Conservation (phyloP, 768 basidiomycete genomes). For the Lactarius pseudohatsudake region DNA sequence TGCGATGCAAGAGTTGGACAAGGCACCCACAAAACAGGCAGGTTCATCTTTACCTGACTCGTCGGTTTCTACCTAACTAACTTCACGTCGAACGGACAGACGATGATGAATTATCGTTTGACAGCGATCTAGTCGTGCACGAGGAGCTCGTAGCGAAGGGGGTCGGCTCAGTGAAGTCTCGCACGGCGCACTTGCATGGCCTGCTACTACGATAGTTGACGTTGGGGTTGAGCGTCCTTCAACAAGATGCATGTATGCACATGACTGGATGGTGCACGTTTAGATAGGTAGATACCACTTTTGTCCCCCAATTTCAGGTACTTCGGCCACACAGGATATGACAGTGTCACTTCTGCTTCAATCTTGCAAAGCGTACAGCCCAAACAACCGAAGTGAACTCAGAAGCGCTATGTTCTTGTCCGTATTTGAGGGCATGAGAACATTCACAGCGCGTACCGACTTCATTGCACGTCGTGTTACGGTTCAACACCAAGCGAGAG, state of each 20-base stretch:
- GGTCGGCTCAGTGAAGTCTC: slow-evolving; percentile 15
- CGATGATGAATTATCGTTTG: slow-evolving; percentile 13
- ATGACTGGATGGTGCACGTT: background rate
- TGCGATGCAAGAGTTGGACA: background rate
- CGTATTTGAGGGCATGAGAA: background rate
- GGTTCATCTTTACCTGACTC: background rate
- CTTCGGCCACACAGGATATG: background rate
- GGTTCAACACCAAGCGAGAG: background rate
- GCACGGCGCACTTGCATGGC: slow-evolving; percentile 17
- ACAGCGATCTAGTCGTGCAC: slow-evolving; percentile 9
- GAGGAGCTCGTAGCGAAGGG: slow-evolving; percentile 15
- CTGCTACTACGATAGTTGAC: slow-evolving; percentile 12
- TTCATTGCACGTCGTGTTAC: background rate
- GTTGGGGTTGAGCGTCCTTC: background rate
- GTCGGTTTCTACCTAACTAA: background rate
- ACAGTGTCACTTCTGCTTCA: background rate
- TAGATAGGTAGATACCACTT: background rate
- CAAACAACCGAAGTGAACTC: background rate
- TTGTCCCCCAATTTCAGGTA: background rate
- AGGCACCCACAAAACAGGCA: background rate
- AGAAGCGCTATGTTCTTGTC: background rate
- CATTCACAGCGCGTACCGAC: background rate
- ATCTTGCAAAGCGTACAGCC: background rate
- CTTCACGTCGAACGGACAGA: slow-evolving; percentile 8
- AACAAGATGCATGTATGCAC: background rate